A percentile compares a stretch with the other conserved stretches of the same genome.
Evolutionary conservation across 306 rosid genomes (phyloP).

Genomic region (Cucurbita argyrosperma): DNA sequence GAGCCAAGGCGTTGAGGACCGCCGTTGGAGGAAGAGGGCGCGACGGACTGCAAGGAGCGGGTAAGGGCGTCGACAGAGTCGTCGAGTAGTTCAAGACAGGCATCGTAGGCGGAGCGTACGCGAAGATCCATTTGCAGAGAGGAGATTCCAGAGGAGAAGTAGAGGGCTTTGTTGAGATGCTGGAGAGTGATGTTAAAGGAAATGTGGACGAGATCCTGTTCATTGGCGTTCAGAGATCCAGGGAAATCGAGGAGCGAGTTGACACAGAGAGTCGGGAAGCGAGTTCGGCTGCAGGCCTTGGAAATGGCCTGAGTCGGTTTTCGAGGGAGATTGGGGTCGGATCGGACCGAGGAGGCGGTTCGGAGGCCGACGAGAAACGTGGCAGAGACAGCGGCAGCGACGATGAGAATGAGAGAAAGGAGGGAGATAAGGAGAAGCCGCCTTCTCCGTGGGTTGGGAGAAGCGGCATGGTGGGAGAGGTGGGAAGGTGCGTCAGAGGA

Average conservation of each 20-base stretch:
- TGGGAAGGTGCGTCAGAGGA: neutral
- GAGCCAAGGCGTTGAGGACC: neutral
- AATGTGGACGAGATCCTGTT: slow-evolving; percentile 76
- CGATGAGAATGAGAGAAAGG: slow-evolving; percentile 27
- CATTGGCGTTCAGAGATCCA: slow-evolving; percentile 46
- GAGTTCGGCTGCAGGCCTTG: slow-evolving; percentile 44
- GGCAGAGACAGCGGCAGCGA: slow-evolving; percentile 50
- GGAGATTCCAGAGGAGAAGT: slow-evolving; percentile 36
- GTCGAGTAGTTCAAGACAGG: slow-evolving; percentile 84
- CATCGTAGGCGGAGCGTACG: slow-evolving; percentile 58
- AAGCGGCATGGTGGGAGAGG: neutral
- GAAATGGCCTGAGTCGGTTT: slow-evolving; percentile 72
- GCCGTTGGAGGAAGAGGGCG: neutral
- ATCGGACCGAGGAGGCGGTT: neutral
- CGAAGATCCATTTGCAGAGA: slow-evolving; percentile 29
- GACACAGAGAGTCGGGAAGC: slow-evolving; percentile 49
- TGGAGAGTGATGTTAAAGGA: slow-evolving; percentile 78
- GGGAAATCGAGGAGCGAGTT: slow-evolving; percentile 59
- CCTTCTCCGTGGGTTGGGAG: slow-evolving; percentile 10
- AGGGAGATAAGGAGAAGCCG: slow-evolving; percentile 26
- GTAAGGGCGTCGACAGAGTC: slow-evolving; percentile 56
- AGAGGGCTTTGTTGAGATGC: slow-evolving; percentile 47
- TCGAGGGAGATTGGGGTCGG: slow-evolving; percentile 2
- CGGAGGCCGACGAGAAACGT: slow-evolving; percentile 9
- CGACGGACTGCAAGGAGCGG: slow-evolving; percentile 33